Conservation (phyloP, 208 protist genomes). For the Acanthamoeba triangularis region DNA sequence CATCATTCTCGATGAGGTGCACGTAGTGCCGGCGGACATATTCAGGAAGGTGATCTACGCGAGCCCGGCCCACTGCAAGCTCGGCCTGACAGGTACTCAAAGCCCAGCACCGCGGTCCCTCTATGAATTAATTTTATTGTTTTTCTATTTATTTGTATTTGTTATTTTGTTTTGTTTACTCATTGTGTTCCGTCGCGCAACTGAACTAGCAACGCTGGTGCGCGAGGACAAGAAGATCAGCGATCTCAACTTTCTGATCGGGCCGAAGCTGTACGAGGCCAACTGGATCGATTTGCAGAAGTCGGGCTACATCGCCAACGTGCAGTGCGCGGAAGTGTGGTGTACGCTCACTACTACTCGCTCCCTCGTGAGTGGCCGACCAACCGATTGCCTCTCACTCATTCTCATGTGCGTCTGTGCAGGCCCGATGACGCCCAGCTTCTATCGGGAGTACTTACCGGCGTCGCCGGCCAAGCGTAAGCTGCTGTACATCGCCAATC, state of each 20-base stretch:
- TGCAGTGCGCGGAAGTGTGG: conserved; percentile 94
- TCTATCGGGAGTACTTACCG: conserved; percentile 93
- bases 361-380: background rate
- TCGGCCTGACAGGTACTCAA: conserved; percentile 97
- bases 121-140: too few species aligned
- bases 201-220: conserved; percentile 92
- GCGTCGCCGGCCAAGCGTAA: conserved; percentile 74
- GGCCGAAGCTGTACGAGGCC: conserved; percentile 99
- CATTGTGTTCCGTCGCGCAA: too few species aligned
- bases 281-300: conserved; percentile 99
- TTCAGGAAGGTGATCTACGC: conserved; percentile 97
- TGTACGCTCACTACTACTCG: conserved; percentile 3
- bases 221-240: conserved; percentile 99
- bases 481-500: conserved; percentile 93
- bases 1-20: conserved; percentile 98
- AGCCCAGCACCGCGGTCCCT: too few species aligned
- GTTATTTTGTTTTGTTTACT: too few species aligned
- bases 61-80: conserved; percentile 96
- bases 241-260: conserved; percentile 99
- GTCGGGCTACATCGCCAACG: conserved; percentile 97
- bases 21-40: conserved; percentile 97
- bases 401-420: background rate
- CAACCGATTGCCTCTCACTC: background rate
- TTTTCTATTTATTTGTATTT: background rate
- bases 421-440: conserved; percentile 97